Conservation (phyloP, 2,329 filamentous ascomycete species). For the Venturia carpophila region DNA sequence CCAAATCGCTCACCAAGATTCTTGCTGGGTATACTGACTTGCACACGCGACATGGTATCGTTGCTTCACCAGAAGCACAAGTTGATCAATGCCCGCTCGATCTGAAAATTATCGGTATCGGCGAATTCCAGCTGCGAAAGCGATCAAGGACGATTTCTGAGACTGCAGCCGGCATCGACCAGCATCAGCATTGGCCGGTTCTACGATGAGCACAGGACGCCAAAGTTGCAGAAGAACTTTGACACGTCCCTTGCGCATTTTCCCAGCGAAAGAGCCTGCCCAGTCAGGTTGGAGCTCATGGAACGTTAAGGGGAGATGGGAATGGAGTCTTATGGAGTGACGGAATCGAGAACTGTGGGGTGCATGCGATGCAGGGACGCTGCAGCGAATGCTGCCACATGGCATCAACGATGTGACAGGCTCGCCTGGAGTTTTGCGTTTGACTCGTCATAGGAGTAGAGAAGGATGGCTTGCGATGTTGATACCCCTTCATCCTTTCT, state of each 20-base stretch:
- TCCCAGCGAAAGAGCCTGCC: background rate
- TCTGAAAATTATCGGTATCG: background rate
- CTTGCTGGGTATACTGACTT: background rate
- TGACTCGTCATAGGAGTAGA: background rate
- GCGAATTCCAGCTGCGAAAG: background rate
- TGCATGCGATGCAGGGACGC: background rate
- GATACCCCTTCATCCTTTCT: background rate
- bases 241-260: background rate
- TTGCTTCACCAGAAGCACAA: background rate
- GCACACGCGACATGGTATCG: background rate
- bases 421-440: background rate
- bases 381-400: background rate
- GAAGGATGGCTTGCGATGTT: constrained; percentile 5
- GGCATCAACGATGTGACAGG: background rate
- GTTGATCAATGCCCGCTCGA: background rate
- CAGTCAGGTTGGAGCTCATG: background rate
- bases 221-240: background rate
- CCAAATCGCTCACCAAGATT: background rate
- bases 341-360: background rate
- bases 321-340: background rate
- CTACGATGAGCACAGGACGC: background rate
- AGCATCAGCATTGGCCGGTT: background rate
- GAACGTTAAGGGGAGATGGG: background rate
- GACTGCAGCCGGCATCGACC: background rate
- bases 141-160: background rate